Percentiles rank a stretch among this genome's conserved stretches.
Evolutionary conservation across 2,329 filamentous ascomycete species (phyloP).

Genomic region (Chaetothyriales sp.): DNA sequence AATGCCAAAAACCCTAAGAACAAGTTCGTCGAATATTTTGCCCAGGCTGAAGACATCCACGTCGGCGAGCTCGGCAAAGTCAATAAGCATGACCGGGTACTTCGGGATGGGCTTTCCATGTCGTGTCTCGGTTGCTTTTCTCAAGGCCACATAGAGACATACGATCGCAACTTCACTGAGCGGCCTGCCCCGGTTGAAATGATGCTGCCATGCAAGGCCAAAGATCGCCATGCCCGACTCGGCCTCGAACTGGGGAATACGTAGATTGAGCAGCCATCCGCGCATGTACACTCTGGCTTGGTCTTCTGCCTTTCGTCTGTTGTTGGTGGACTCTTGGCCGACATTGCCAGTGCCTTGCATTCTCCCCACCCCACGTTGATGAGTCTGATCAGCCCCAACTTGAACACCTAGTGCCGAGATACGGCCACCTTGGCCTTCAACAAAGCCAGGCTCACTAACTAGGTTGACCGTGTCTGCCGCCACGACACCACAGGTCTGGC

Average conservation of each 20-base stretch:
- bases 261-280: constrained; percentile 48
- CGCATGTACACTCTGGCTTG: constrained; percentile 37
- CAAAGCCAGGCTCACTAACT: constrained; percentile 81
- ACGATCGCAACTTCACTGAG: constrained; percentile 79
- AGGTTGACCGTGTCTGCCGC: constrained; percentile 72
- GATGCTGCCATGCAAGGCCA: constrained; percentile 58
- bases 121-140: constrained; percentile 25
- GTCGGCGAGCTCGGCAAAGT: constrained; percentile 59
- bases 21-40: constrained; percentile 72
- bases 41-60: constrained; percentile 90
- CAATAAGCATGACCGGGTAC: constrained; percentile 66
- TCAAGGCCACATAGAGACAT: constrained; percentile 77
- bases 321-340: constrained; percentile 22
- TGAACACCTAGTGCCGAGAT: constrained; percentile 84
- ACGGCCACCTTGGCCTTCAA: constrained; percentile 71
- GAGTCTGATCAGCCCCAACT: constrained; percentile 72
- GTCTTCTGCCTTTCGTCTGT: constrained; percentile 16
- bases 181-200: constrained; percentile 75
- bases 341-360: constrained; percentile 30
- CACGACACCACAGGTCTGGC: constrained; percentile 71
- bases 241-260: constrained; percentile 47
- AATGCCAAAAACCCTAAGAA: constrained; percentile 41
- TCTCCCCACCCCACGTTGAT: constrained; percentile 44
- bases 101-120: constrained; percentile 39
- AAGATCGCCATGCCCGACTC: constrained; percentile 50